phyloP scores from a whole-genome alignment of 176 grass and related monocot species.

The Cymbopogon citratus region DNA sequence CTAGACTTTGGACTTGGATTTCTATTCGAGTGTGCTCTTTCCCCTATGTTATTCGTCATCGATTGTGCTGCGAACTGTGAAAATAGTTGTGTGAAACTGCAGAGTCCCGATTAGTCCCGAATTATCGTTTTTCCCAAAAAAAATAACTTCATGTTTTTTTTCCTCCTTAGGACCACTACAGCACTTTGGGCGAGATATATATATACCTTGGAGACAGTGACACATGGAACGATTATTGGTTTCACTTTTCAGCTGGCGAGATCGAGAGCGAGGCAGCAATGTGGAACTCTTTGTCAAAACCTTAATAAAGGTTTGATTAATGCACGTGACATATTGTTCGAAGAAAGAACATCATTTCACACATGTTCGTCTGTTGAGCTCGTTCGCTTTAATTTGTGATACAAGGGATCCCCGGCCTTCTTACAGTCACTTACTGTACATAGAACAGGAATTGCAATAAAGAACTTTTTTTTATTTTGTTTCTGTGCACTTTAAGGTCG shows the following conservation, averaged over 20 bases:
- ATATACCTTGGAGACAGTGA: not conserved
- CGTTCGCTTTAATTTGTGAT: too few species aligned
- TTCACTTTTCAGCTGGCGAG: not conserved
- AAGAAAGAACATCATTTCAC: not conserved
- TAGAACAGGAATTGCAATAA: not conserved
- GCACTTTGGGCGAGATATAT: not conserved
- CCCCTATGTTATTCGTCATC: too few species aligned
- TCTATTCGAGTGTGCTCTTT: not conserved
- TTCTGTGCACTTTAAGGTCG: conserved; percentile 2
- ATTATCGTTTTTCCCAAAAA: not conserved
- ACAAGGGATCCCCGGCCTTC: too few species aligned
- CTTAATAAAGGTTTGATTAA: not conserved
- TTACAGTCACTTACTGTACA: not conserved
- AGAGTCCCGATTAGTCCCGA: too few species aligned
- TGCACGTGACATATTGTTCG: not conserved
- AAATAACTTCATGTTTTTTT: not conserved
- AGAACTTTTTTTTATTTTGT: not conserved
- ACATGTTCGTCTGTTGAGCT: not conserved
- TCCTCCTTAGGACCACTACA: not conserved
- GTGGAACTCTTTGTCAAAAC: not conserved
- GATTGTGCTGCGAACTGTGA: too few species aligned
- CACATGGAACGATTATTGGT: not conserved
- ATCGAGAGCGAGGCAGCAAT: too few species aligned
- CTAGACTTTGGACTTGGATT: not conserved
- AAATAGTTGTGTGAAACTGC: too few species aligned